These are phyloP conservation scores for Chloranthus sessilifolius DNA, from an alignment of 164 flowering plant genomes.

Conservation along the genomic window DNA sequence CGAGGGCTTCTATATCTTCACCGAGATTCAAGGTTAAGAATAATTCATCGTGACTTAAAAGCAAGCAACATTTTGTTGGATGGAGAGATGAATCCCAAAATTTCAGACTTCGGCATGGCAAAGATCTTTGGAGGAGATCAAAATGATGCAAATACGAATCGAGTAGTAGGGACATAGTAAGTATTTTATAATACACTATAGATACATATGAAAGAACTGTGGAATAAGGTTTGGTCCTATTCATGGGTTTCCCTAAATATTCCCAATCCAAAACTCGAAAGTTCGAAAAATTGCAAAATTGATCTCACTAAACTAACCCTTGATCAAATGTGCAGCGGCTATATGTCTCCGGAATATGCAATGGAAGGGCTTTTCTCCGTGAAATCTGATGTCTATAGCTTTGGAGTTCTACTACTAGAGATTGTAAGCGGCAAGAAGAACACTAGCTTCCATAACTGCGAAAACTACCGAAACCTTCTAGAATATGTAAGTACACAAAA, in stretches of 20 bases:
- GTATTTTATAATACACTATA: conserved; percentile 9
- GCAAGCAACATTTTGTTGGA: conserved; percentile 52
- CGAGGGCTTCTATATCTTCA: conserved; percentile 60
- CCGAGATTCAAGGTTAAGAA: conserved; percentile 42
- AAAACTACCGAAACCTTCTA: conserved; percentile 5
- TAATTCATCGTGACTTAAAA: conserved; percentile 59
- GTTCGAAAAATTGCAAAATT: not conserved
- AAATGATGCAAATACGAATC: conserved; percentile 16
- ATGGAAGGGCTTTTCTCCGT: too few relatives aligned
- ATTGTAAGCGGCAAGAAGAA: not conserved
- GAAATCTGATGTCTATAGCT: too few relatives aligned
- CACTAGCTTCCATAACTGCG: conserved; percentile 10
- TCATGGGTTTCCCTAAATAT: not conserved
- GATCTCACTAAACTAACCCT: not conserved
- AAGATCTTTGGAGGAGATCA: conserved; percentile 30
- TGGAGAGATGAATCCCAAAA: conserved; percentile 37
- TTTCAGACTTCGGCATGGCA: conserved; percentile 68
- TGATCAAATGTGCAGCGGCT: too few relatives aligned
- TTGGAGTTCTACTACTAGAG: too few relatives aligned
- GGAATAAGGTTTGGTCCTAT: too few relatives aligned
- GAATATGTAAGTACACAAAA: conserved; percentile 6
- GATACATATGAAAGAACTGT: not conserved
- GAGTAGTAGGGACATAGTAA: conserved; percentile 42
- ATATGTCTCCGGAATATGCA: too few relatives aligned
- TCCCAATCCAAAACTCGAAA: not conserved